Evolutionary conservation across 768 basidiomycete genomes (phyloP).

Genomic region (Termitomyces titanicus): DNA sequence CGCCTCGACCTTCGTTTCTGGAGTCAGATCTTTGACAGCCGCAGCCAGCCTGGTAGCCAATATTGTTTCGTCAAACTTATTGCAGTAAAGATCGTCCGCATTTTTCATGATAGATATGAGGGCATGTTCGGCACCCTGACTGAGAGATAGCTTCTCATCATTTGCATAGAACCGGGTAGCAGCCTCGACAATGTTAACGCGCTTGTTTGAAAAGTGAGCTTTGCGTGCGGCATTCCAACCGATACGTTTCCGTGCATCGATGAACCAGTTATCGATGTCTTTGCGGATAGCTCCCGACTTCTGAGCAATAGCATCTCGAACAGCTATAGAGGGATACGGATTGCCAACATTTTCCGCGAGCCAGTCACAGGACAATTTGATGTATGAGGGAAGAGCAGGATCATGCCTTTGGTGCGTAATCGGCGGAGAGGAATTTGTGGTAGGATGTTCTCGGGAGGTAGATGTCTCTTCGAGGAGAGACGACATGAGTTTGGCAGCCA

Average conservation of each 20-base stretch:
- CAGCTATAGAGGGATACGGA: slow-evolving; percentile 42
- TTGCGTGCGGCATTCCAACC: slow-evolving; percentile 47
- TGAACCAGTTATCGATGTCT: slow-evolving; percentile 45
- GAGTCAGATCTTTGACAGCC: slow-evolving; percentile 25
- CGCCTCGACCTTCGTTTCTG: slow-evolving; percentile 11
- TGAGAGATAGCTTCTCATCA: slow-evolving; percentile 16
- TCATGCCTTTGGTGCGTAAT: too few relatives aligned
- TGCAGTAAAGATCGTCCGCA: slow-evolving; percentile 17
- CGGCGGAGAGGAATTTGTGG: too few relatives aligned
- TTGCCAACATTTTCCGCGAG: slow-evolving; percentile 42
- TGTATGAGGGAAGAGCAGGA: too few relatives aligned
- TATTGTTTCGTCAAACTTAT: slow-evolving; percentile 11
- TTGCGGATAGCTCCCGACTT: slow-evolving; percentile 18
- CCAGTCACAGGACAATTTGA: slow-evolving; percentile 31
- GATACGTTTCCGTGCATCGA: slow-evolving; percentile 44
- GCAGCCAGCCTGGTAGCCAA: slow-evolving; percentile 21
- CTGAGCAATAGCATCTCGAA: slow-evolving; percentile 24
- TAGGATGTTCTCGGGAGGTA: too few relatives aligned
- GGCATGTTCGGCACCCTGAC: neutral
- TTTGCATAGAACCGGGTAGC: slow-evolving; percentile 30
- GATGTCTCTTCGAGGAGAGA: too few relatives aligned
- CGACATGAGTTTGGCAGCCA: too few relatives aligned
- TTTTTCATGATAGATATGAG: neutral
- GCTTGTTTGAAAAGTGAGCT: slow-evolving; percentile 27
- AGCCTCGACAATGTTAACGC: slow-evolving; percentile 30